phyloP scores from a whole-genome alignment of 768 basidiomycete species.

The Glaciozyma antarctica region DNA sequence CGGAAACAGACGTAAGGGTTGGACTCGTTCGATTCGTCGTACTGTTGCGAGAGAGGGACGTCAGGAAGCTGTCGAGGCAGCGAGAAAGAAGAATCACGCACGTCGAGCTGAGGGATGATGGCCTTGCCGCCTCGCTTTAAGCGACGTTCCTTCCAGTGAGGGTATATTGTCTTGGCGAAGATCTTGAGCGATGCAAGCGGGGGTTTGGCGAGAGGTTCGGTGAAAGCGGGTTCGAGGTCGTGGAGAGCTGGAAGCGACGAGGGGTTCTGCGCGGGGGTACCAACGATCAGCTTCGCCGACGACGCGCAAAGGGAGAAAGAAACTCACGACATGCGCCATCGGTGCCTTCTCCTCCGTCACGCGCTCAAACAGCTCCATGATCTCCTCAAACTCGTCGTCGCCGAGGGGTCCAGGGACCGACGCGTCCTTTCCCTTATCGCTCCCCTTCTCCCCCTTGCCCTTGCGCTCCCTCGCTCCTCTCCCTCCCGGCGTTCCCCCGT shows the following conservation, averaged over 20 bases:
- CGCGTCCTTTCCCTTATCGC: constrained; percentile 64
- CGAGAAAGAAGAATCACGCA: constrained; percentile 5
- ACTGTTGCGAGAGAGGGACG: constrained; percentile 42
- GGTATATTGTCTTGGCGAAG: constrained; percentile 49
- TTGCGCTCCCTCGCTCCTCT: constrained; percentile 45
- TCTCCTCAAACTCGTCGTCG: constrained; percentile 88
- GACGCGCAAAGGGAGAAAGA: constrained; percentile 39
- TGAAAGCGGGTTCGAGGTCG: constrained; percentile 35
- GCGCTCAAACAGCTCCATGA: constrained; percentile 90
- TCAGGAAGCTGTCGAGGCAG: not conserved
- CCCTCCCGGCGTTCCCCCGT: not conserved
- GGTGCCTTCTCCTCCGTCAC: constrained; percentile 80
- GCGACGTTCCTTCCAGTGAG: constrained; percentile 82
- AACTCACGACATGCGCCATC: constrained; percentile 75
- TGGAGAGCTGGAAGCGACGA: constrained; percentile 15
- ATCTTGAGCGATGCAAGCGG: constrained; percentile 53
- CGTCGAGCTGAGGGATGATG: constrained; percentile 75
- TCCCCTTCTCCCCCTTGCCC: constrained; percentile 30
- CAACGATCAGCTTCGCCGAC: constrained; percentile 33
- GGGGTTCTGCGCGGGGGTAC: not conserved
- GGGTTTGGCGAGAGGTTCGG: constrained; percentile 38
- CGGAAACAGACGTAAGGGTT: constrained; percentile 97
- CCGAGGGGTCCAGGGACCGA: constrained; percentile 50
- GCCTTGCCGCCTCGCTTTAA: constrained; percentile 67
- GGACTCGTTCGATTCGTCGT: constrained; percentile 77